Evolutionary conservation across 306 rosid genomes (phyloP), one percentile per base, ranked within the genome.

Genomic region (Bauhinia variegata): DNA sequence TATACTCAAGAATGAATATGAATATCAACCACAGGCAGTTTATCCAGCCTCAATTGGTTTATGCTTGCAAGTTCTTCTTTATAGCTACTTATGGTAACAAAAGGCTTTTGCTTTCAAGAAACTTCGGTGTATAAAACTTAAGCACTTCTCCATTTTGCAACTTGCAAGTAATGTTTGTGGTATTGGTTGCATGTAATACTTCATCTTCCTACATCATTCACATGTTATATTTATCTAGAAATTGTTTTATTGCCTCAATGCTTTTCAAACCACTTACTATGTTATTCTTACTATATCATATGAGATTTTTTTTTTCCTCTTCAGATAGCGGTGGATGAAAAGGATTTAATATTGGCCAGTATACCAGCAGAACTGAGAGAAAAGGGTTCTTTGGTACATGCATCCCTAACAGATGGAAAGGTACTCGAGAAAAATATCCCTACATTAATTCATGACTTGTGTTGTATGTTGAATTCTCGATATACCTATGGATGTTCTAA

Each of bases 331-430:
- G 70, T 78, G 32, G 91, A 88, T 65, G 91, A 93, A 73, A 93
- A 87, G 68, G 88, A 88, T 72, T 74, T 84, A 50, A 87, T 93
- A 81, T 70, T 93, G 77, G 84, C 83, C 3, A 84, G 93, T 78
- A 47, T 87, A 72, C 98, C 96, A 55, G 67, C 65, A 12, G 85
- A 88, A 44, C 79, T 76, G 80, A 87, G 75, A 80, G 89, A 87
- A 74, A 93, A 60, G 63, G 96, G 93, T 55, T 87, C 88, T 63
- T 28, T 81, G 55, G 73, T 86, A 46, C 78, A 86, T 72, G 79
- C 83, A 38, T 78, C 96, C 62, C 86, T 93, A 39, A 76, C 83
- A 7, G 87, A 88, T 57, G 96, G 91, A 53, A 93, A 93, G 98
- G 96, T 87, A 70, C 71, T 13, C 33, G 53, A 11, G 75, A 72